Conservation (phyloP, 768 basidiomycete species). For the Lentinus brumalis region DNA sequence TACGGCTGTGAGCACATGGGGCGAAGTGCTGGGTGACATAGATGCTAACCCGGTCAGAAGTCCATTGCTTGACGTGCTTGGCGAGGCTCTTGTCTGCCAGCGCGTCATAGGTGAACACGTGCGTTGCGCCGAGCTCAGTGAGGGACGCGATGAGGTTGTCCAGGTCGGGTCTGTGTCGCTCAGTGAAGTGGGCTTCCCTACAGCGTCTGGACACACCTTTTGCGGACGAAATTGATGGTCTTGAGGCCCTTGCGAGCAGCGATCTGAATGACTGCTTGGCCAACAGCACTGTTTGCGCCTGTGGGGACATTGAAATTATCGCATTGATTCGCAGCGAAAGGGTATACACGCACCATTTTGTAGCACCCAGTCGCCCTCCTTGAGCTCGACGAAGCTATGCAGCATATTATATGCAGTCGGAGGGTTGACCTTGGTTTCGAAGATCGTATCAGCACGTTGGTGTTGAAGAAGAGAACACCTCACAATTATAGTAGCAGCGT, state of each 20-base stretch:
- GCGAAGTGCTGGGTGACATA: neutral
- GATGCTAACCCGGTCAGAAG: slow-evolving; percentile 53
- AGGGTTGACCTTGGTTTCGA: slow-evolving; percentile 64
- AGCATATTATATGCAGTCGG: slow-evolving; percentile 86
- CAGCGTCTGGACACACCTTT: slow-evolving; percentile 45
- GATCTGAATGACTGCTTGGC: slow-evolving; percentile 86
- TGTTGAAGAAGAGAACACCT: slow-evolving; percentile 19
- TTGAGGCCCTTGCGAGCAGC: slow-evolving; percentile 70
- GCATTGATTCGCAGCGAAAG: neutral
- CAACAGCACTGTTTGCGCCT: slow-evolving; percentile 40
- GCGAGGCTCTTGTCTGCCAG: slow-evolving; percentile 58
- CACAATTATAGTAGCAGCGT: slow-evolving; percentile 79
- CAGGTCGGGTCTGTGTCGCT: slow-evolving; percentile 34
- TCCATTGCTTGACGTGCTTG: slow-evolving; percentile 62
- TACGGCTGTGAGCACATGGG: neutral
- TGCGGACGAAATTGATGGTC: slow-evolving; percentile 81
- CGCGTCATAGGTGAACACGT: slow-evolving; percentile 79
- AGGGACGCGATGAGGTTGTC: slow-evolving; percentile 59
- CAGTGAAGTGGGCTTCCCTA: neutral
- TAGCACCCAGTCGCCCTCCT: slow-evolving; percentile 76
- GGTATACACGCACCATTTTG: slow-evolving; percentile 67
- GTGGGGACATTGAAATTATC: slow-evolving; percentile 33
- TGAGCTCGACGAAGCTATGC: slow-evolving; percentile 61
- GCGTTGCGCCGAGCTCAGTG: slow-evolving; percentile 65
- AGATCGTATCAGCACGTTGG: neutral